Evolutionary conservation across 352 stramenopile species (phyloP).

Genomic region (Phytopythium sindhum): DNA sequence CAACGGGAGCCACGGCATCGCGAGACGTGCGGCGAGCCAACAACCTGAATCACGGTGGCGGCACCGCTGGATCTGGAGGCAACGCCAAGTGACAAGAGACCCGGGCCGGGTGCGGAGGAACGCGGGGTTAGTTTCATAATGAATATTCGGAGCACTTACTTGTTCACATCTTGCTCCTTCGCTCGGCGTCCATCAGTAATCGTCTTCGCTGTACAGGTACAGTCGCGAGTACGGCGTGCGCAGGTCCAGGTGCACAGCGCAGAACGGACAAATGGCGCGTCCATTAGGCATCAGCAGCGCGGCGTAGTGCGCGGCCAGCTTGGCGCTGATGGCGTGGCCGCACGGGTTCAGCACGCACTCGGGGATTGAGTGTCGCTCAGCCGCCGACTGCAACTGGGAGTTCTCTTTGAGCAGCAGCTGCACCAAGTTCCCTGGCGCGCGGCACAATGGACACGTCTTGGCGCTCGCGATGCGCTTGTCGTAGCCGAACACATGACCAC

Average conservation of each 20-base stretch:
- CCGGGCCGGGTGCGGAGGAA: neutral
- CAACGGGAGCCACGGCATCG: slow-evolving; percentile 17
- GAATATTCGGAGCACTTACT: slow-evolving; percentile 7
- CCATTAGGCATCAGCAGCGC: slow-evolving; percentile 70
- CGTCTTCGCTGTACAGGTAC: slow-evolving; percentile 67
- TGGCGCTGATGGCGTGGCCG: slow-evolving; percentile 70
- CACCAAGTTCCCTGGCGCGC: slow-evolving; percentile 58
- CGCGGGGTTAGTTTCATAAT: neutral
- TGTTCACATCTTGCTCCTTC: slow-evolving; percentile 8
- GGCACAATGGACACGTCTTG: slow-evolving; percentile 65
- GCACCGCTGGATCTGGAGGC: neutral
- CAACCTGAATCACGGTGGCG: neutral
- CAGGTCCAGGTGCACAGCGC: slow-evolving; percentile 63
- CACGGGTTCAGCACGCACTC: slow-evolving; percentile 84
- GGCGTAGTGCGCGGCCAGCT: slow-evolving; percentile 59
- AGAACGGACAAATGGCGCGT: slow-evolving; percentile 77
- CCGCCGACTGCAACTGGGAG: slow-evolving; percentile 55
- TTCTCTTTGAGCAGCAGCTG: slow-evolving; percentile 74
- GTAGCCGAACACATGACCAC: slow-evolving; percentile 79
- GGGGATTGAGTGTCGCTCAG: slow-evolving; percentile 56
- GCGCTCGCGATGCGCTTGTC: slow-evolving; percentile 60
- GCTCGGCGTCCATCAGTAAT: slow-evolving; percentile 11
- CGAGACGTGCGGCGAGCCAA: slow-evolving; percentile 31
- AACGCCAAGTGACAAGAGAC: neutral
- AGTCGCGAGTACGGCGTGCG: slow-evolving; percentile 66